Evolutionary conservation across 2,329 filamentous ascomycete genomes (phyloP).

Genomic region (Lachnum nothofagi): DNA sequence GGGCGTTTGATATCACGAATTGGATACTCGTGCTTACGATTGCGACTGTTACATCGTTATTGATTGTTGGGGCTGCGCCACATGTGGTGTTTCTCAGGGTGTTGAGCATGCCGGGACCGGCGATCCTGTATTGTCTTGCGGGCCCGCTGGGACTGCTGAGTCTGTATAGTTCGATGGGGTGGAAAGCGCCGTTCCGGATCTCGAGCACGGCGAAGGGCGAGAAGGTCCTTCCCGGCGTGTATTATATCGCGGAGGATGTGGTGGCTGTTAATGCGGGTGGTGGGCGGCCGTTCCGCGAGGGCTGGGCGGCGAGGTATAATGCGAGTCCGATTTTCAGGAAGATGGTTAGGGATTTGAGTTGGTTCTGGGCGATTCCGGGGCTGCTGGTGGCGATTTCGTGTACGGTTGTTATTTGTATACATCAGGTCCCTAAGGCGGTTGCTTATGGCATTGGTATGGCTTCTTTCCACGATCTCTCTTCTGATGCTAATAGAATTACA

Average conservation of each 20-base stretch:
- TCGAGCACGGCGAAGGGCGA: slow-evolving; percentile 58
- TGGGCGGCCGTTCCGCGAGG: slow-evolving; percentile 43
- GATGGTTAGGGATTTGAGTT: slow-evolving; percentile 38
- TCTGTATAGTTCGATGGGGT: slow-evolving; percentile 24
- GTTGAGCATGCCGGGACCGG: slow-evolving; percentile 47
- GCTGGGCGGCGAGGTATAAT: slow-evolving; percentile 39
- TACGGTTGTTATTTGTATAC: slow-evolving; percentile 26
- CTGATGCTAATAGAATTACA: not conserved
- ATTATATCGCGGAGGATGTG: slow-evolving; percentile 63
- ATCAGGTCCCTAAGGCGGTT: slow-evolving; percentile 14
- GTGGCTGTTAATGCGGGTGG: slow-evolving; percentile 62
- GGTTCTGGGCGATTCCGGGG: slow-evolving; percentile 40
- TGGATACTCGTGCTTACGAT: slow-evolving; percentile 41
- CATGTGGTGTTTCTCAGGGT: slow-evolving; percentile 46
- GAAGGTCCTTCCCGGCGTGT: slow-evolving; percentile 54
- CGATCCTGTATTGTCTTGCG: slow-evolving; percentile 46
- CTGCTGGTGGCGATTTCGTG: slow-evolving; percentile 36
- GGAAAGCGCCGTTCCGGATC: slow-evolving; percentile 54
- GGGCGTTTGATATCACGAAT: slow-evolving; percentile 47
- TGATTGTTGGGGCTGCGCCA: slow-evolving; percentile 48
- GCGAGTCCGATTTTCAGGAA: slow-evolving; percentile 39
- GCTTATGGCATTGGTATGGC: slow-evolving; percentile 21
- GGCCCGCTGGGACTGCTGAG: slow-evolving; percentile 39
- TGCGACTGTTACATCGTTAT: slow-evolving; percentile 44
- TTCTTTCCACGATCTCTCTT: not conserved